Conservation (phyloP, 345 rosid genomes). For the Erucastrum elatum region DNA sequence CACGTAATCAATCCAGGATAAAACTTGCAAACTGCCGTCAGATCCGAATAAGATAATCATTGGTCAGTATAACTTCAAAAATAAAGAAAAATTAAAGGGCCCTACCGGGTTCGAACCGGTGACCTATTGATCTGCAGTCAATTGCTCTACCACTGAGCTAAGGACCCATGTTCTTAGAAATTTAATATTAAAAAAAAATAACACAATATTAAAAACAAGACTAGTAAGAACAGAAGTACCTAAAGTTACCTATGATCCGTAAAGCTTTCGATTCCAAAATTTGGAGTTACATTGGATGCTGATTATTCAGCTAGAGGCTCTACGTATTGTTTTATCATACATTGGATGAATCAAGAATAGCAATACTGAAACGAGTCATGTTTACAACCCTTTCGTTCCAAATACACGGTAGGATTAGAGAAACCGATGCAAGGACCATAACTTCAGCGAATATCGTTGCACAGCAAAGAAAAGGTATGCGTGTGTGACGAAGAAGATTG, state of each 20-base stretch:
- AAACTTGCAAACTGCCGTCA: neutral
- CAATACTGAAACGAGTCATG: neutral
- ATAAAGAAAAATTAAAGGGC: constrained; percentile 7
- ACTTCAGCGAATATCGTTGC: neutral
- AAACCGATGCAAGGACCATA: neutral
- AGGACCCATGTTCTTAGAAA: constrained; percentile 31
- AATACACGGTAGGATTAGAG: constrained; percentile 22
- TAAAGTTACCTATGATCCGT: no score
- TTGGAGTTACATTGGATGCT: neutral
- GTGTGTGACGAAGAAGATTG: constrained; percentile 1
- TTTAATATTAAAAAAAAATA: no score
- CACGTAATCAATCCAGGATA: neutral
- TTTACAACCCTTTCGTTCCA: neutral
- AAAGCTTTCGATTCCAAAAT: neutral
- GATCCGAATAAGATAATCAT: neutral
- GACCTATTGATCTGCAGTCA: constrained; percentile 79
- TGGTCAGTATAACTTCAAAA: neutral
- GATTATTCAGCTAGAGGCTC: neutral
- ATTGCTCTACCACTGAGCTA: constrained; percentile 84
- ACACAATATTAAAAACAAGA: no score
- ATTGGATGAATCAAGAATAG: neutral
- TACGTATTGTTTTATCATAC: neutral
- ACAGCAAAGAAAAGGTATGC: neutral
- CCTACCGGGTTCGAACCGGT: constrained; percentile 51
- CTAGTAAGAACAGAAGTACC: no score